Base-by-base conservation (phyloP, 2,329 filamentous ascomycete genomes). In the Lecanicillium sp. region DNA sequence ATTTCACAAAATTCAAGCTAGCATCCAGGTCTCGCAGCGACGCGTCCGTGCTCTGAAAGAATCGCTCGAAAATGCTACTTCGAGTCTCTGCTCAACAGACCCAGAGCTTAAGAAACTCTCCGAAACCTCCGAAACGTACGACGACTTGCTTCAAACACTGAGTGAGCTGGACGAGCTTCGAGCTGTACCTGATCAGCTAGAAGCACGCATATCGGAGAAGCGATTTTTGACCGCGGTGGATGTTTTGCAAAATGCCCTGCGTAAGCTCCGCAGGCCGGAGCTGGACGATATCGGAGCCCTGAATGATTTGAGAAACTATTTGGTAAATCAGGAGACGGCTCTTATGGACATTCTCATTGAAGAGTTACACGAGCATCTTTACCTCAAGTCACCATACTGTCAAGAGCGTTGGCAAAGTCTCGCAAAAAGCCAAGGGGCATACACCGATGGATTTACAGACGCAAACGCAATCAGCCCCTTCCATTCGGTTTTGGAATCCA, bases 1-100 rank as follows among this genome's bases (percentile, higher is more conserved):
- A 15, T 98, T 96, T 56, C 94, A 98, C 68, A 95, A 94, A 62
- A 98, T 98, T 45, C 92, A 98, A 60, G 79, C 81, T 37, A 95
- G 87, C 62, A 92, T 98, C 48, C 85, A 90, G 52, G 71, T 78
- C 36, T 95, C 88, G 13, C 92, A 98, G 61, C 80, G 80, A 52
- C 80, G 87, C 43, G 86, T 98, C 38, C 79, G 90, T 42, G 69
- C 72, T 11, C 68, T 98, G 45, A 92, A 90, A 58, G 79, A 88
- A 41, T 87, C 86, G n/a, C 68, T 98, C 41, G 74, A 80, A 12
- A 75, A 79, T 38, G 83, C 90, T 32, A 94, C 94, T 60, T 70
- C 75, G 4, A 89, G 83, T 49, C 75, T 98, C 33, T 83, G 87
- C 44, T 80, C 80, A 3, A 88, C 87, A 5, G 89, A 94, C 50